A percentile compares a stretch with the other conserved stretches of the same genome.
phyloP scores from a whole-genome alignment of 306 rosid species.

The Prunus salicina region DNA sequence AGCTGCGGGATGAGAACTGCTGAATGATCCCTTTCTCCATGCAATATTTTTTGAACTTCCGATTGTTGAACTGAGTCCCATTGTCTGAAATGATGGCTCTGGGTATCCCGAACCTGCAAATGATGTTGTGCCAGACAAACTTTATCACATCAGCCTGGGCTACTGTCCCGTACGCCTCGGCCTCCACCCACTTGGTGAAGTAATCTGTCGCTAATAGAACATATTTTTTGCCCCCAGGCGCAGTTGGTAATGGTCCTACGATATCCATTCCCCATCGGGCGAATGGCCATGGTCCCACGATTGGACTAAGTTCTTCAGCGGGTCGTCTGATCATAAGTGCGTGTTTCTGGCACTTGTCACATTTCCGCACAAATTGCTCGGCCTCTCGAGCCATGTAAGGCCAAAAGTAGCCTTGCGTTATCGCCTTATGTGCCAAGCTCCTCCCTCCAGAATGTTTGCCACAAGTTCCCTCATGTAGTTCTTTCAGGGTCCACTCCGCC shows the following conservation, averaged over 20 bases:
- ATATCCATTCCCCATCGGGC: background rate
- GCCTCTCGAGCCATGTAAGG: background rate
- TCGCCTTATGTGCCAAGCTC: background rate
- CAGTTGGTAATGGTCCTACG: accelerated
- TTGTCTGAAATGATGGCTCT: background rate
- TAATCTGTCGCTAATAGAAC: background rate
- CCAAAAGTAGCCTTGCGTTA: background rate
- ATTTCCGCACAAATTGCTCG: accelerated
- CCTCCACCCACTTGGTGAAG: background rate
- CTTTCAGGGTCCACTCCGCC: accelerated
- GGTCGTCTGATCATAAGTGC: accelerated
- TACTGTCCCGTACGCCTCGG: accelerated
- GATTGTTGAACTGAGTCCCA: background rate
- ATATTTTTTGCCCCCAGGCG: background rate
- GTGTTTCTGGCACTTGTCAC: background rate
- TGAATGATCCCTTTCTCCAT: background rate
- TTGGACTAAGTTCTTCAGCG: accelerated
- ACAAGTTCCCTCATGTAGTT: background rate
- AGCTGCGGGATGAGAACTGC: background rate
- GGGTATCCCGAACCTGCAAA: background rate
- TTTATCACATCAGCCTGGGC: background rate
- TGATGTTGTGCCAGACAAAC: background rate
- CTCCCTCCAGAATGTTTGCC: background rate
- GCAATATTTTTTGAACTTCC: background rate
- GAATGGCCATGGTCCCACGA: background rate